Evolutionary conservation across 345 rosid genomes (phyloP).

Genomic region (Eutrema yunnanense): DNA sequence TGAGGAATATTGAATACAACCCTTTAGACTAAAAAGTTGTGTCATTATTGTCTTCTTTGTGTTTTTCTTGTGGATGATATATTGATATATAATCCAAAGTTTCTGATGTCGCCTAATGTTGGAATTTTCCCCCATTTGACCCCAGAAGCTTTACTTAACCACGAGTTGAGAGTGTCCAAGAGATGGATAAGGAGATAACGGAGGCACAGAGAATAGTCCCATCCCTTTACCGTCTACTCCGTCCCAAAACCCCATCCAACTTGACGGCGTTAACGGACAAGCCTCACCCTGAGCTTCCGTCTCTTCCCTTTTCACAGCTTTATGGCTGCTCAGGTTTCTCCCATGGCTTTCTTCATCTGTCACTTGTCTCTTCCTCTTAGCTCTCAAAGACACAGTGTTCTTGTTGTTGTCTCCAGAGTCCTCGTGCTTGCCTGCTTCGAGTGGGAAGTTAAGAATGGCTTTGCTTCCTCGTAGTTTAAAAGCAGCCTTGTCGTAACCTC

Average conservation of each 20-base stretch:
- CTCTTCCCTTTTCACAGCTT: constrained; percentile 29
- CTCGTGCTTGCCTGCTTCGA: constrained; percentile 44
- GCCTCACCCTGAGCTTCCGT: neutral
- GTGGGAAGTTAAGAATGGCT: constrained; percentile 88
- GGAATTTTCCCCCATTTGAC: neutral
- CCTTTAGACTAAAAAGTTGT: neutral
- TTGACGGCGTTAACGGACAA: constrained; percentile 77
- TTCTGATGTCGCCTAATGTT: neutral
- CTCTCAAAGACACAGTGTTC: neutral
- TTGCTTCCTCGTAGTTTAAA: constrained; percentile 75
- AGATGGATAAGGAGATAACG: constrained; percentile 54
- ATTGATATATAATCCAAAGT: neutral
- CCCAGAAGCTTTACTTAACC: constrained; percentile 25
- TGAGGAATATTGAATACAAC: neutral
- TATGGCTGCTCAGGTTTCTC: constrained; percentile 5
- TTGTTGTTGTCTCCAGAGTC: constrained; percentile 8
- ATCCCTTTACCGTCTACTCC: constrained; percentile 39
- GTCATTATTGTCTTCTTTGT: neutral
- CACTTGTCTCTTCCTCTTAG: constrained; percentile 42
- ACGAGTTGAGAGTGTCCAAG: constrained; percentile 37
- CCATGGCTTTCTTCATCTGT: constrained; percentile 19
- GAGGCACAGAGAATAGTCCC: constrained; percentile 63
- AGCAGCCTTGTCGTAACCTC: constrained; percentile 76
- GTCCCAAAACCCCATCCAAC: constrained; percentile 85
- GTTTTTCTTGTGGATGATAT: neutral